These are phyloP conservation scores for Calamus simplicifolius DNA, from an alignment of 176 grass and related monocot species.

Conservation along the genomic window DNA sequence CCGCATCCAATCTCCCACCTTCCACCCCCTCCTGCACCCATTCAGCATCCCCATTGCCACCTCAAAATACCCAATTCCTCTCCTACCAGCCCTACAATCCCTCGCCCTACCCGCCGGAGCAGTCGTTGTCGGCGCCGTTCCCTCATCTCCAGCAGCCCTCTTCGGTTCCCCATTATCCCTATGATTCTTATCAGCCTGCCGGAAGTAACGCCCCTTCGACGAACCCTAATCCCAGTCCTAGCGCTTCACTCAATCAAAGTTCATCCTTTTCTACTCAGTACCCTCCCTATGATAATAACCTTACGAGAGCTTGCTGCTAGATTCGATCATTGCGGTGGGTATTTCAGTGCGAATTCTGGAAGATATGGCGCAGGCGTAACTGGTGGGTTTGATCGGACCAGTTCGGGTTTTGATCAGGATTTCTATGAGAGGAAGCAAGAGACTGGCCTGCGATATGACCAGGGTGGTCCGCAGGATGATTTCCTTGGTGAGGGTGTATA, in stretches of 20 bases:
- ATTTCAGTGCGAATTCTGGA: conserved; percentile 3
- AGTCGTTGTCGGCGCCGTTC: conserved; percentile 23
- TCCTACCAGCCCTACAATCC: conserved; percentile 44
- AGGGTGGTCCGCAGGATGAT: conserved; percentile 18
- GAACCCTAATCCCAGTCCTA: conserved; percentile 11
- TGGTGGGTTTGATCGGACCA: conserved; percentile 30
- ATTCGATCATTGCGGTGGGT: background rate
- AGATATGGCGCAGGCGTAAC: background rate
- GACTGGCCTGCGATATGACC: conserved; percentile 2
- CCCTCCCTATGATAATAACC: conserved; percentile 46
- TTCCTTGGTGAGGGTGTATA: conserved; percentile 64
- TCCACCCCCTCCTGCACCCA: conserved; percentile 2
- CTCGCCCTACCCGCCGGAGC: conserved; percentile 28
- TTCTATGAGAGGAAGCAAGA: conserved; percentile 30
- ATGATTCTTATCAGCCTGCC: conserved; percentile 11
- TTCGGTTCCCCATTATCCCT: conserved; percentile 22
- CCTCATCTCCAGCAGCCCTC: conserved; percentile 40
- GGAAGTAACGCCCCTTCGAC: conserved; percentile 16
- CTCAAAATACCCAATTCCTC: conserved; percentile 21
- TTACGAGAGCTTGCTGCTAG: conserved; percentile 11
- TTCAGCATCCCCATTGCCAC: conserved; percentile 11
- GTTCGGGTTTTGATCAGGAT: conserved; percentile 43
- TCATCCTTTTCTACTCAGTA: conserved; percentile 42
- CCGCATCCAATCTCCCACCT: conserved; percentile 11
- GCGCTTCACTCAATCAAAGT: conserved; percentile 4